Base-by-base conservation (phyloP, 192 early-diverging fungal species). In the Geosiphon pyriformis region DNA sequence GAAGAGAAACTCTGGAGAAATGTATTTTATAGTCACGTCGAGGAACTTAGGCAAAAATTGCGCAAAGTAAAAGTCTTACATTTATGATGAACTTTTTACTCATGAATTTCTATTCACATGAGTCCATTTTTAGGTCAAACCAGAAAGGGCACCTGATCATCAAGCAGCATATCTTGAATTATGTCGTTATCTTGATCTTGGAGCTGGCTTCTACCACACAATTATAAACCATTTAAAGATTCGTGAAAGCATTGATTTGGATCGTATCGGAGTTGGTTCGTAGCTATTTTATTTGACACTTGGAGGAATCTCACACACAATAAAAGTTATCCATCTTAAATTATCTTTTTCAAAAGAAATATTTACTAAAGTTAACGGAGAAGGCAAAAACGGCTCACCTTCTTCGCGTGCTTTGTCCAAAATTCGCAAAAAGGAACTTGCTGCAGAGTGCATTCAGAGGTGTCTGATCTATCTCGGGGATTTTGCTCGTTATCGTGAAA, bases 1-100 rank as follows among this genome's bases (percentile, higher is more conserved):
- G 81, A 85, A 61, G 83, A 85, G 51, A 78, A 76, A 59, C 73
- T 85, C 27, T 85, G 83, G 83, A 52, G 83, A 55, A 73, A 81
- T 37, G 75, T 82, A 17, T 76, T 85, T 71, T 82, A 85, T 75
- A 71, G 77, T 48, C 70, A 67, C 48, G 76, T 82, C 23, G 83
- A 85, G 68, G 76, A 81, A 54, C 64, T 75, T n/a, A 68, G 81
- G 15, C 65, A 65, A 29, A 75, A 77, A 33, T 65, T 85, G 34
- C 73, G 81, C 48, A 74, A 79, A 76, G 79, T 83, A 68, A 50
- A 3, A 63, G n/a, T n/a, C n/a, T n/a, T 57, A 15, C 17, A 61
- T 27, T 50, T 32, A 12, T 4, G 18, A n/a, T 48, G 47, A n/a
- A 32, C 22, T 2, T 1, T 3, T 22, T 11, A 7, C 58, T 31